Percentiles rank a stretch among this genome's conserved stretches.
phyloP scores from a whole-genome alignment of 495 filamentous ascomycete genomes.

The Tuber brumale region DNA sequence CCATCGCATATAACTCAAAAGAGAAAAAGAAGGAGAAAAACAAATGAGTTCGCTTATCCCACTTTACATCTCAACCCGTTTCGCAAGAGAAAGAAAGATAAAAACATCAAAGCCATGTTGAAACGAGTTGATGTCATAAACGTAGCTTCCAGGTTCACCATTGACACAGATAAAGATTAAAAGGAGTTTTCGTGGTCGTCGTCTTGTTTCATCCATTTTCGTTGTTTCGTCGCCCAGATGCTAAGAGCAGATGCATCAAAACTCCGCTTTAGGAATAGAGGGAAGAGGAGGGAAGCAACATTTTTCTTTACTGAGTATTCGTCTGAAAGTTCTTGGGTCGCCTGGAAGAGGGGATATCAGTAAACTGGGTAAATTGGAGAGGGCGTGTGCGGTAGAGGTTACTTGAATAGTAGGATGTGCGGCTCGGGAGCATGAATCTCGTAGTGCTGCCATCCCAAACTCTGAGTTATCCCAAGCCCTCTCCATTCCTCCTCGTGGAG shows the following conservation, averaged over 20 bases:
- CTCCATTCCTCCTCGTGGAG: constrained; percentile 99
- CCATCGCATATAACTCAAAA: background rate
- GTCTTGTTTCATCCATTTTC: constrained; percentile 21
- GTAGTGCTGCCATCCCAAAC: constrained; percentile 97
- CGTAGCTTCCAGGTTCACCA: background rate
- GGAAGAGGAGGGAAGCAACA: constrained; percentile 9
- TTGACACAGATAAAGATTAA: background rate
- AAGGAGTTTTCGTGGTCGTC: background rate
- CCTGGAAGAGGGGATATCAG: constrained; percentile 20
- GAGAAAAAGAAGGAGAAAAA: constrained; percentile 8
- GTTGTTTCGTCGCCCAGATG: constrained; percentile 21
- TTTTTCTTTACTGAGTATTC: constrained; percentile 16
- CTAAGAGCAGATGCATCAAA: constrained; percentile 16
- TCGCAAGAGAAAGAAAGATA: background rate
- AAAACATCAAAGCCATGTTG: background rate
- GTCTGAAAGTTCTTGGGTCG: constrained; percentile 41
- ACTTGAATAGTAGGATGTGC: constrained; percentile 98
- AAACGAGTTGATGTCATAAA: background rate
- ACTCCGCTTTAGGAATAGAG: constrained; percentile 12
- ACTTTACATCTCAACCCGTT: constrained; percentile 10
- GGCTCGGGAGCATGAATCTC: constrained; percentile 98
- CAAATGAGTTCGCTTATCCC: constrained; percentile 13
- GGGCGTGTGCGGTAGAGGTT: constrained; percentile 42
- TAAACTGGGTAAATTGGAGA: background rate
- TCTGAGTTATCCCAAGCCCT: constrained; percentile 91